Conservation (phyloP, 345 rosid genomes). For the Aurinia saxatilis region DNA sequence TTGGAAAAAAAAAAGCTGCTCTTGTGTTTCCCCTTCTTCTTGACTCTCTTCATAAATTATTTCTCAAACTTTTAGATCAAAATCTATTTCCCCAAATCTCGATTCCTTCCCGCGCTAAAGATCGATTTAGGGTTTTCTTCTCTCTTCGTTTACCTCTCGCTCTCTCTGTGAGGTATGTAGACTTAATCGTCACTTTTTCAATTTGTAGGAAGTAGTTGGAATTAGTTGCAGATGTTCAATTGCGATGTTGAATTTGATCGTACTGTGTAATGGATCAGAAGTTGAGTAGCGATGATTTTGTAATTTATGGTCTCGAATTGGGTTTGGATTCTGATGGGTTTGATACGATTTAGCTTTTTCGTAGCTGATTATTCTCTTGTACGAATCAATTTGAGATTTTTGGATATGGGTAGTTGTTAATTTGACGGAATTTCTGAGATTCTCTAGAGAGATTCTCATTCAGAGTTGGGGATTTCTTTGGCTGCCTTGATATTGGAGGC, state of each 20-base stretch:
- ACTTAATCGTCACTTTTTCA: background rate
- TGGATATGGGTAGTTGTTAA: background rate
- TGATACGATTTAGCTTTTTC: background rate
- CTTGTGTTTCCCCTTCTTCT: background rate
- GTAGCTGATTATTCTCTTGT: background rate
- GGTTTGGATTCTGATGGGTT: background rate
- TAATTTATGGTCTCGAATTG: background rate
- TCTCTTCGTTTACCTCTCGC: too few species aligned
- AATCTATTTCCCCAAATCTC: conserved; percentile 21
- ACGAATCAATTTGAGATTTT: background rate
- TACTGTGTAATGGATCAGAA: conserved; percentile 15
- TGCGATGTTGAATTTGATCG: too few species aligned
- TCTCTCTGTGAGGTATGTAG: conserved; percentile 7
- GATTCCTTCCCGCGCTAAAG: conserved; percentile 14
- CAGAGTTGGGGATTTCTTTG: too few species aligned
- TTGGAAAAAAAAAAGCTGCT: conserved; percentile 11
- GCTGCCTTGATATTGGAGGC: conserved; percentile 7
- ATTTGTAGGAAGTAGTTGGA: background rate
- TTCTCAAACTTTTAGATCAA: conserved; percentile 10
- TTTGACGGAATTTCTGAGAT: too few species aligned
- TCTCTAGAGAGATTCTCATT: too few species aligned
- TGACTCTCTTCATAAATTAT: background rate
- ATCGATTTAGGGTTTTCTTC: conserved; percentile 26
- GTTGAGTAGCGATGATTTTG: conserved; percentile 7
- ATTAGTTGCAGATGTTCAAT: background rate